These are phyloP conservation scores for Trypanosoma cruzi DNA, from an alignment of 208 protist genomes.

Conservation along the genomic window DNA sequence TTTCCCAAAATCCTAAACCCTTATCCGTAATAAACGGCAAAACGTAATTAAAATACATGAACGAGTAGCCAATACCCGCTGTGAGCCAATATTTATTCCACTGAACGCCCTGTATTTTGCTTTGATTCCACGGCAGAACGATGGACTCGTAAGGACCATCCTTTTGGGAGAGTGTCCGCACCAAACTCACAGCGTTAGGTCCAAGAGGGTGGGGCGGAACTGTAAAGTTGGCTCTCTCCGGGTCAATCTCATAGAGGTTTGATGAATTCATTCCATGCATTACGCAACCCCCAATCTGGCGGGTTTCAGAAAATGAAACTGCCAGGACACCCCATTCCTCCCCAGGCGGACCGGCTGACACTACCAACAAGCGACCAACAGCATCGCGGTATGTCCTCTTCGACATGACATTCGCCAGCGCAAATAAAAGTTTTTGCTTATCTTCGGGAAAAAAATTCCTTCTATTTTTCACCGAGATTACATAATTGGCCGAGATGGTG, in stretches of 20 bases:
- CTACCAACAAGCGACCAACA: slow-evolving; percentile 20
- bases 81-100: slow-evolving; percentile 6
- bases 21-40: slow-evolving; percentile 44
- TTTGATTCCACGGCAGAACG: slow-evolving; percentile 35
- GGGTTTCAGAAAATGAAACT: not conserved
- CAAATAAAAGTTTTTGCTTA: slow-evolving; percentile 30
- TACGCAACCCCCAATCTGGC: slow-evolving; percentile 2
- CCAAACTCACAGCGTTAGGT: not conserved
- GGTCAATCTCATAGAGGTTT: slow-evolving; percentile 9
- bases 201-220: not conserved
- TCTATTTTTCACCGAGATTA: slow-evolving; percentile 4
- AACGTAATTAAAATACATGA: slow-evolving; percentile 65
- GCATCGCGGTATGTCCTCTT: slow-evolving; percentile 28
- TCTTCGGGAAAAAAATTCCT: slow-evolving; percentile 11
- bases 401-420: slow-evolving; percentile 29
- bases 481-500: slow-evolving; percentile 58
- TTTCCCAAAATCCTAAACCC: slow-evolving; percentile 48
- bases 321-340: slow-evolving; percentile 15
- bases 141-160: slow-evolving; percentile 42
- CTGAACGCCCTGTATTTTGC: not conserved
- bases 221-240: not conserved
- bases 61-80: slow-evolving; percentile 28
- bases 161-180: not conserved
- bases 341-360: not conserved
- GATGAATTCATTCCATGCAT: slow-evolving; percentile 7